Evolutionary conservation across 2,329 filamentous ascomycete genomes (phyloP), one percentile per base, ranked within the genome.

Genomic region (Coniosporium tulheliwenetii): DNA sequence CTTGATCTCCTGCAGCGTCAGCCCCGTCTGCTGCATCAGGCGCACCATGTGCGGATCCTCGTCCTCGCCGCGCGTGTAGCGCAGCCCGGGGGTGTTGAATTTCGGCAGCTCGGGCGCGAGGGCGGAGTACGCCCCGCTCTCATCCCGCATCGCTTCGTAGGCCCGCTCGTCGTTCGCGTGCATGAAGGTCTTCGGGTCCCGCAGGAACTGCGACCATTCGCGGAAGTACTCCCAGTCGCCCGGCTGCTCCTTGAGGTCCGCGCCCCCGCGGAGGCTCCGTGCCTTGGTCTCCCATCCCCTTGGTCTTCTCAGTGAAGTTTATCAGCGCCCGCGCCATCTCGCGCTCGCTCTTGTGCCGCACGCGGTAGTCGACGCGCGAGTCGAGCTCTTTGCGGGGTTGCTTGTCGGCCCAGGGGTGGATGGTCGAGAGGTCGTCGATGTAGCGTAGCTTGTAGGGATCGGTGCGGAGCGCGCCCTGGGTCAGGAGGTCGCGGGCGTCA

Each of bases 381-480:
- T 44, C 44, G 44, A 51, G 47, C 30, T 46, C 41, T 19, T 37
- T 46, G 35, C 35, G 38, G 19, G 54, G 48, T 66, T 65, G 75
- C 56, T 79, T 73, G 64, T 96, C 89, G 45, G 91, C 73, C 39
- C 84, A 69, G 40, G 85, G 84, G 53, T 85, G 75, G 47, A 89
- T 71, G 43, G 73, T 72, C 44, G 81, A 75, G 53, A 94, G 81
- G 59, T 93, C 85, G 57, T 95, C 86, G 41, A 89, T 64, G 59
- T 93, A 91, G 45, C 75, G 68, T 39, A 87, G 65, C 40, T 69
- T 68, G 67, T 84, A 82, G 8, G 77, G 71, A 56, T 93, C 86
- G 41, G 66, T 70, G 45, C 85, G 78, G 50, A 83, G 60, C 36
- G 75, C 70, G 48, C 79, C 83, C 62, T 91, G 81, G 30, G 75